A percentile compares a stretch with the other conserved stretches of the same genome.
Evolutionary conservation across 805 yeast species (phyloP).

Genomic region (Lachancea kluyveri): DNA sequence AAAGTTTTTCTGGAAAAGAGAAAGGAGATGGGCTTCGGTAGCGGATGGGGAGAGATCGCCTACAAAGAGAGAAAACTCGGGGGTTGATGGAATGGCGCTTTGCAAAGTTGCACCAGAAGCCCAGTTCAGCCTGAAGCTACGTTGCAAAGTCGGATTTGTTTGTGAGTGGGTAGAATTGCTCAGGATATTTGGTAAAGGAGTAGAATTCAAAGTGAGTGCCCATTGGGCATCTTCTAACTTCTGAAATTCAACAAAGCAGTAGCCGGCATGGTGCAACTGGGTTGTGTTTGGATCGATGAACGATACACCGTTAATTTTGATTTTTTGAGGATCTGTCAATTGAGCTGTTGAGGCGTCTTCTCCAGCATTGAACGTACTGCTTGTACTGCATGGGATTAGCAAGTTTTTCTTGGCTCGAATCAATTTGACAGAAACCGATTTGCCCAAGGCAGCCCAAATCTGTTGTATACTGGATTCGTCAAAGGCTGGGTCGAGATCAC

Average conservation of each 20-base stretch:
- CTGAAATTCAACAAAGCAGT: slow-evolving; percentile 74
- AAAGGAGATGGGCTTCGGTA: slow-evolving; percentile 71
- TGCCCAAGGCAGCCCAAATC: slow-evolving; percentile 54
- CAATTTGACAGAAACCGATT: slow-evolving; percentile 57
- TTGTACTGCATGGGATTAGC: slow-evolving; percentile 28
- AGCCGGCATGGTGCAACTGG: slow-evolving; percentile 47
- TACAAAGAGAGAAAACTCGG: slow-evolving; percentile 74
- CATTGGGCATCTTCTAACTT: slow-evolving; percentile 61
- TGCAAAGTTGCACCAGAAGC: slow-evolving; percentile 74
- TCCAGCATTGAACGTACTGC: slow-evolving; percentile 29
- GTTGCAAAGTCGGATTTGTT: slow-evolving; percentile 38
- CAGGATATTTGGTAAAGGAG: slow-evolving; percentile 47
- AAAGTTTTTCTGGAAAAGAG: slow-evolving; percentile 63
- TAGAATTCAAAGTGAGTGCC: slow-evolving; percentile 62
- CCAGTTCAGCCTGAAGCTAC: slow-evolving; percentile 73
- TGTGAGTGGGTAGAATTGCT: slow-evolving; percentile 16
- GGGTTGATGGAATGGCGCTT: slow-evolving; percentile 65
- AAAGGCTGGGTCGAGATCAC: slow-evolving; percentile 75
- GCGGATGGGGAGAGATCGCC: slow-evolving; percentile 76
- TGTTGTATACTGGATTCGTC: slow-evolving; percentile 55
- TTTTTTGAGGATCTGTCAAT: slow-evolving; percentile 1
- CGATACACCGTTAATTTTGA: slow-evolving; percentile 25
- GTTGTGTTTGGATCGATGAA: slow-evolving; percentile 30
- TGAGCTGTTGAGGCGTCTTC: slow-evolving; percentile 29
- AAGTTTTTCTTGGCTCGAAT: slow-evolving; percentile 44